These are phyloP conservation scores for Stagonosporopsis tanaceti DNA, from an alignment of 2,329 filamentous ascomycete species.

Conservation along the genomic window DNA sequence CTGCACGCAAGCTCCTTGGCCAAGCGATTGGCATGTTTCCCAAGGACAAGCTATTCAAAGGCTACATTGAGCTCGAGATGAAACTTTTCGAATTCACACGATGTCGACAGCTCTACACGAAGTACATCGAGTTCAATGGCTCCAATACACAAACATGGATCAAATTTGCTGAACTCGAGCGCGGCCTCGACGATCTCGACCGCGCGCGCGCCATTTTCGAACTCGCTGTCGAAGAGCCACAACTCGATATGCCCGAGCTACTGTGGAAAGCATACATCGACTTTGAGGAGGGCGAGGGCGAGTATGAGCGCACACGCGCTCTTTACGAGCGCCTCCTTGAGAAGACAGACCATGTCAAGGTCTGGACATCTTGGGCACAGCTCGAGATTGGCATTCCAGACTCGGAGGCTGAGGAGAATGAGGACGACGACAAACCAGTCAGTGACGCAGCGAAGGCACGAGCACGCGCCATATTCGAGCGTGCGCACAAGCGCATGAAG, in stretches of 20 bases:
- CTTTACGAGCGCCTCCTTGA: constrained; percentile 90
- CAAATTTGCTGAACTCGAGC: constrained; percentile 91
- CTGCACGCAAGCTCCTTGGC: constrained; percentile 87
- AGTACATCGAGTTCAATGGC: constrained; percentile 91
- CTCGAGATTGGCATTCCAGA: constrained; percentile 96
- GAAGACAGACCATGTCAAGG: constrained; percentile 98
- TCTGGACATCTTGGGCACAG: constrained; percentile 98
- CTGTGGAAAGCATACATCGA: constrained; percentile 99
- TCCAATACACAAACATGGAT: constrained; percentile 95
- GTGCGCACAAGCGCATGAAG: constrained; percentile 86
- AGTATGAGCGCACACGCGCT: constrained; percentile 81
- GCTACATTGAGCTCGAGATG: constrained; percentile 91
- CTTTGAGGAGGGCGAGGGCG: constrained; percentile 94
- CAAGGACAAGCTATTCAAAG: constrained; percentile 93
- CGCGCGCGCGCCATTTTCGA: constrained; percentile 91
- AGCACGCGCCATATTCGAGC: constrained; percentile 82
- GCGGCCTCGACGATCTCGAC: constrained; percentile 87
- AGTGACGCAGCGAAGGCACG: constrained; percentile 84
- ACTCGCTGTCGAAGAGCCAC: constrained; percentile 80
- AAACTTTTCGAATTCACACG: constrained; percentile 93
- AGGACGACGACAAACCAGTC: constrained; percentile 64
- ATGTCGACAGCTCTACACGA: constrained; percentile 90
- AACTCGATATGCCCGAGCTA: constrained; percentile 95
- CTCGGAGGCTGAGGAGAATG: constrained; percentile 58
- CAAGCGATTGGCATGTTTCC: constrained; percentile 92